Evolutionary conservation across 2,329 filamentous ascomycete genomes (phyloP).

Genomic region (Ophiostoma quercus): DNA sequence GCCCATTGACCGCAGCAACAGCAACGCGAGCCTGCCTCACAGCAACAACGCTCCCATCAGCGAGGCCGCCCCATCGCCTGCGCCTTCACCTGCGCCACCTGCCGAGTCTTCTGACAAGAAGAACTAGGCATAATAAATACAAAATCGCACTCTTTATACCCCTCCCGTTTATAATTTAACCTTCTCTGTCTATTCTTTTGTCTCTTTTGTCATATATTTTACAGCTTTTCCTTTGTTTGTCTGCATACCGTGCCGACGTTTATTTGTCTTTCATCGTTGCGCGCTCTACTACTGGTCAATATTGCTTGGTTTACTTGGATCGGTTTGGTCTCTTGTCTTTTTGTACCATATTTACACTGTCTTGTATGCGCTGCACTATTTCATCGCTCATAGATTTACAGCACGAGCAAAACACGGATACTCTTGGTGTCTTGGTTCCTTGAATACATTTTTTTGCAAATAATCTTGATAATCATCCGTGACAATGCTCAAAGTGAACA

Average conservation of each 20-base stretch:
- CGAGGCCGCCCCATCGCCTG: background rate
- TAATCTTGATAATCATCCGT: background rate
- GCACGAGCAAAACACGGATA: background rate
- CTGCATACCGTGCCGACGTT: background rate
- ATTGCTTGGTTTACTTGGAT: background rate
- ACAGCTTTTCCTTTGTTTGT: conserved; percentile 8
- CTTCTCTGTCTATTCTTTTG: background rate
- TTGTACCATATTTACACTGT: background rate
- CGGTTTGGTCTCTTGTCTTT: background rate
- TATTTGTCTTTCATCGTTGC: background rate
- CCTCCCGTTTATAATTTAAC: background rate
- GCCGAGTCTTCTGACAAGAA: conserved; percentile 5
- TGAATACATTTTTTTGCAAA: background rate
- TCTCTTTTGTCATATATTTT: background rate
- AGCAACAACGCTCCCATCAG: background rate
- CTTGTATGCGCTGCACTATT: background rate
- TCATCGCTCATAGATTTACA: background rate
- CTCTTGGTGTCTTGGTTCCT: background rate
- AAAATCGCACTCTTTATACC: conserved; percentile 1
- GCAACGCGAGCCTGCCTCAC: conserved; percentile 27
- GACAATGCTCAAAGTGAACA: background rate
- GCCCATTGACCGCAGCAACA: conserved; percentile 52
- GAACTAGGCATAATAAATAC: background rate
- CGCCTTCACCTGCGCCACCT: background rate
- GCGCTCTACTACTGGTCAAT: background rate